Conservation (phyloP, 2,329 filamentous ascomycete genomes). For the Penicillium sp. region DNA sequence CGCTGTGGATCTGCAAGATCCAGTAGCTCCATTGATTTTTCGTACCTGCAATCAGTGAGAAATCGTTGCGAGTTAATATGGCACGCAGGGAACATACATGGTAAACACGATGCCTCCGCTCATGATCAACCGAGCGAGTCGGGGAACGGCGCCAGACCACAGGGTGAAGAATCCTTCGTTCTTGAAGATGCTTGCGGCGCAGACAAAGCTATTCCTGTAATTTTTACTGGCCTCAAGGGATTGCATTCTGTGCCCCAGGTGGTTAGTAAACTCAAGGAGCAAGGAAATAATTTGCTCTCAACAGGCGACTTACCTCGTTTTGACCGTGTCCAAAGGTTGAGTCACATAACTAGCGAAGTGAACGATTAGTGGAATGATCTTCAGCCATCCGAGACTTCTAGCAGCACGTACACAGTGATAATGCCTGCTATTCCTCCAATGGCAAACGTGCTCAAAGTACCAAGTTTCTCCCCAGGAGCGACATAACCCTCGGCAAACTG, state of each 20-base stretch:
- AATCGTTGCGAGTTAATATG: slow-evolving; percentile 6
- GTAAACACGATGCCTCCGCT: slow-evolving; percentile 97
- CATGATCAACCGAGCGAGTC: slow-evolving; percentile 75
- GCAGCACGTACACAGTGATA: slow-evolving; percentile 65
- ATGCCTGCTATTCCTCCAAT: slow-evolving; percentile 84
- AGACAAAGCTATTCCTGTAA: slow-evolving; percentile 85
- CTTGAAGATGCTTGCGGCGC: slow-evolving; percentile 74
- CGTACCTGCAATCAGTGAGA: slow-evolving; percentile 52
- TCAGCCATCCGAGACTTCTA: not conserved
- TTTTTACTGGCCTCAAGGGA: slow-evolving; percentile 73
- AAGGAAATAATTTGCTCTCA: too few relatives aligned
- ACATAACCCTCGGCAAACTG: slow-evolving; percentile 90
- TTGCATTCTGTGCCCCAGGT: slow-evolving; percentile 93
- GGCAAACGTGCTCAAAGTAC: slow-evolving; percentile 77
- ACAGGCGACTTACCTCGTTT: slow-evolving; percentile 53
- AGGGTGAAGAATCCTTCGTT: slow-evolving; percentile 86
- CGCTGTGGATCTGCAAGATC: slow-evolving; percentile 73
- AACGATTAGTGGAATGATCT: not conserved
- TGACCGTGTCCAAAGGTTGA: slow-evolving; percentile 81
- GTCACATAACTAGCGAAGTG: slow-evolving; percentile 44
- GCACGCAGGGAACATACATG: slow-evolving; percentile 54
- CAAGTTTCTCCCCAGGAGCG: slow-evolving; percentile 89
- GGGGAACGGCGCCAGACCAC: slow-evolving; percentile 87
- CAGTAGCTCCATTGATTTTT: slow-evolving; percentile 91
- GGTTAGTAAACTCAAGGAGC: too few relatives aligned